Percentiles rank a stretch among this genome's conserved stretches.
Evolutionary conservation across 768 basidiomycete species (phyloP).

Genomic region (Boletus huronensis): DNA sequence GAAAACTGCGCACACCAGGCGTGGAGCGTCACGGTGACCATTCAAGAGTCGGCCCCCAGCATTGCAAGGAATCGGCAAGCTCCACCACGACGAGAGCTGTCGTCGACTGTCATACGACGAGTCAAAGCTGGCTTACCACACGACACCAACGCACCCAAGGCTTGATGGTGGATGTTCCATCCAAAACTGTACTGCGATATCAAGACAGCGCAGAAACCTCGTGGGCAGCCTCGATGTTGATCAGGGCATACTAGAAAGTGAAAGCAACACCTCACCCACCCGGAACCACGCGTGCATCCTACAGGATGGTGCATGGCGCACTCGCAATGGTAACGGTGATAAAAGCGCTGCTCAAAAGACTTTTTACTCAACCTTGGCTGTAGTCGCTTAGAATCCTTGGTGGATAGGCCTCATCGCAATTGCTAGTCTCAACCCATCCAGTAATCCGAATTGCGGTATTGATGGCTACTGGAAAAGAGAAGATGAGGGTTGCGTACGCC

Average conservation of each 20-base stretch:
- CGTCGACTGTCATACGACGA: not conserved
- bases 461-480: conserved; percentile 12
- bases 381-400: not conserved
- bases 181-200: not conserved
- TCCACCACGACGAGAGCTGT: not conserved
- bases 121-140: not conserved
- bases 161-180: not conserved
- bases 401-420: not conserved
- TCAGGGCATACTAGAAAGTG: not conserved
- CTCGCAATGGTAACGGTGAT: not conserved
- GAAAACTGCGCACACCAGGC: not conserved
- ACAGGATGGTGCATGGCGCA: not conserved
- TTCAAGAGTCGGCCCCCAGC: not conserved
- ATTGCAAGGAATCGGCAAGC: not conserved
- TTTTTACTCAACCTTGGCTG: not conserved
- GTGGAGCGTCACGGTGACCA: not conserved
- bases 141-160: not conserved
- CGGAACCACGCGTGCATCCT: not conserved
- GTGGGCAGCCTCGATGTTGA: conserved; percentile 11
- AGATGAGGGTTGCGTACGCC: conserved; percentile 21
- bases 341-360: not conserved
- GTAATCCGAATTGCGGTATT: not conserved
- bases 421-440: not conserved
- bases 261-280: conserved; percentile 1
- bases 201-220: conserved; percentile 6